Evolutionary conservation across 352 stramenopile species (phyloP), one percentile per base, ranked within the genome.

Genomic region (Phytophthora quininea): DNA sequence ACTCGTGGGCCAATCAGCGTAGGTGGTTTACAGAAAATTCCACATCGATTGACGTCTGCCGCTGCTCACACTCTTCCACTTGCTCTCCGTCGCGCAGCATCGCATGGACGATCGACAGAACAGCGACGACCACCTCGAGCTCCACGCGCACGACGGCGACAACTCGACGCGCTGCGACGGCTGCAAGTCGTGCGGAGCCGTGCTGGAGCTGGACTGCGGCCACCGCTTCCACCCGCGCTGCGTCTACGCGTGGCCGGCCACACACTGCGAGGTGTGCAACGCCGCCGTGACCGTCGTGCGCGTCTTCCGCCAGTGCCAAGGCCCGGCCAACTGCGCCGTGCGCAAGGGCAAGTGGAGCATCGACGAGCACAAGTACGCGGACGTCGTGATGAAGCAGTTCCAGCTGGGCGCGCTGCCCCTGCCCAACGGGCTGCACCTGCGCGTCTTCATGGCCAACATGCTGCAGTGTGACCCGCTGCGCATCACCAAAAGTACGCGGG

Each of bases 351-450:
- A 92, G 73, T 93, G 86, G 86, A 82, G 75, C 53, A 72, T 74
- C 2, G 82, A 88, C 59, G 86, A 95, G 53, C 78, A 90, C 68
- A 88, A 91, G 59, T 92, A 93, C 76, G 85, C 84, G 40, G 84
- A 91, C 70, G 80, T 91, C 64, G 80, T 95, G 63, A 91, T 92
- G 81, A 91, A 88, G 62, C 80, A 91, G 71, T 95, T 95, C 61
- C 81, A 92, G 58, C 66, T 89, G 54, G 83, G 86, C 49, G 76
- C 77, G 10, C 55, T 93, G 58, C 86, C 84, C 19, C 81, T 95
- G 30, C 77, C 79, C 0, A 73, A 88, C 48, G 84, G 84, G 19
- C 72, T 95, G 47, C 82, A 92, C 60, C 62, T 95, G 57, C 84
- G 83, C 40, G 82, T 82, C 31, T 92, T 91, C 61, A 85, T 93